Evolutionary conservation across 441 rosid genomes (phyloP).

Genomic region (Corymbia calophylla): DNA sequence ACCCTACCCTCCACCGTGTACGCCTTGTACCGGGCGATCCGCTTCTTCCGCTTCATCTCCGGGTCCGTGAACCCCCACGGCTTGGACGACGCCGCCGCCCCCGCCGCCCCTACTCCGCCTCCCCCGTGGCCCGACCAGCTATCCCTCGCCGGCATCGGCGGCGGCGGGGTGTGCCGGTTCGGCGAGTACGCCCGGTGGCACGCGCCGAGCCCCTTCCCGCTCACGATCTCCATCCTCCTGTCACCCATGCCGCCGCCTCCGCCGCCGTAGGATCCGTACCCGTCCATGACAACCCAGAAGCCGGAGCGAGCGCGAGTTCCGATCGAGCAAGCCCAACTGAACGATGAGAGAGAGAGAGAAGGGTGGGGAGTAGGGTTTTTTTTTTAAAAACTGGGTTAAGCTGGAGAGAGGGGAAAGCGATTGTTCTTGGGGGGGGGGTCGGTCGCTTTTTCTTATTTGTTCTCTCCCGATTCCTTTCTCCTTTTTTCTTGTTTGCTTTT

Average conservation of each 20-base stretch:
- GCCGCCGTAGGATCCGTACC: conserved; percentile 22
- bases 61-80: conserved; percentile 68
- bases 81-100: conserved; percentile 11
- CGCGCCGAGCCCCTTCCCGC: conserved; percentile 37
- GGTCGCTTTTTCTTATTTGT: background rate
- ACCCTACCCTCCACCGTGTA: conserved; percentile 69
- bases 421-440: background rate
- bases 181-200: conserved; percentile 17
- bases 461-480: background rate
- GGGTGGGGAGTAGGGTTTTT: background rate
- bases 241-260: conserved; percentile 20
- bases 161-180: conserved; percentile 14
- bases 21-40: conserved; percentile 67
- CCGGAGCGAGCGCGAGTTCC: background rate
- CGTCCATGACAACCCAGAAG: conserved; percentile 18
- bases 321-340: background rate
- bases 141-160: conserved; percentile 16
- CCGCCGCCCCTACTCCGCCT: background rate
- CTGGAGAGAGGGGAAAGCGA: background rate
- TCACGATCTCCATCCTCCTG: conserved; percentile 45
- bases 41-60: conserved; percentile 63
- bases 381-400: background rate
- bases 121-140: conserved; percentile 6
- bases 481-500: background rate
- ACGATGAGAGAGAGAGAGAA: background rate